These are phyloP conservation scores for Apophysomyces variabilis DNA, from an alignment of 371 early-diverging fungal genomes.

Conservation along the genomic window DNA sequence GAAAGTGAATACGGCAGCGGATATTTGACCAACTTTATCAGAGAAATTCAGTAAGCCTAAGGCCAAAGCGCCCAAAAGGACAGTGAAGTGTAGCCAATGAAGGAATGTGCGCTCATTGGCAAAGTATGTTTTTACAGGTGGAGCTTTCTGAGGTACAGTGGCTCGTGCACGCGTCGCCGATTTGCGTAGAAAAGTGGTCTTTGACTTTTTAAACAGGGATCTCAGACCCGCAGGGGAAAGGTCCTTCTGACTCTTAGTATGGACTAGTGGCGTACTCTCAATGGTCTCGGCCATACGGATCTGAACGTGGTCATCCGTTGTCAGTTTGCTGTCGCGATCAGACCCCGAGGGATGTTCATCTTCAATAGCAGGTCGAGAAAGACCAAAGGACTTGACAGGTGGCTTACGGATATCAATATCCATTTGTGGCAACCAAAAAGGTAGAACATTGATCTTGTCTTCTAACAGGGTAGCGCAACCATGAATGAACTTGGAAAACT, in stretches of 20 bases:
- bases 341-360: slow-evolving; percentile 32
- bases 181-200: slow-evolving; percentile 15
- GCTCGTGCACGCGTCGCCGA: slow-evolving; percentile 14
- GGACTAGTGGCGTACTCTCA: slow-evolving; percentile 26
- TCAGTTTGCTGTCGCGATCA: slow-evolving; percentile 30
- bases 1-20: slow-evolving; percentile 69
- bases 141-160: slow-evolving; percentile 32
- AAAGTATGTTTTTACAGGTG: slow-evolving; percentile 90
- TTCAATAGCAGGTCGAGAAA: slow-evolving; percentile 44
- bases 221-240: slow-evolving; percentile 33
- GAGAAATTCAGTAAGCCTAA: slow-evolving; percentile 81
- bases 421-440: slow-evolving; percentile 99
- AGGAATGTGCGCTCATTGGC: slow-evolving; percentile 98
- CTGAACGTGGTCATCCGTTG: slow-evolving; percentile 35
- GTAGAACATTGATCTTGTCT: slow-evolving; percentile 87
- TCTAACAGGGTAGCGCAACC: slow-evolving; percentile 94
- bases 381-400: slow-evolving; percentile 46
- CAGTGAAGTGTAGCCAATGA: slow-evolving; percentile 74
- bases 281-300: slow-evolving; percentile 35
- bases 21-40: slow-evolving; percentile 65
- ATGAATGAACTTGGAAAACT: slow-evolving; percentile 99
- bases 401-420: slow-evolving; percentile 90
- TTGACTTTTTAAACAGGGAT: slow-evolving; percentile 29
- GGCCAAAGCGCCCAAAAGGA: slow-evolving; percentile 71
- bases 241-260: slow-evolving; percentile 16